A percentile compares a stretch with the other conserved stretches of the same genome.
phyloP scores from a whole-genome alignment of 768 basidiomycete species.

The Rhizopogon salebrosus region DNA sequence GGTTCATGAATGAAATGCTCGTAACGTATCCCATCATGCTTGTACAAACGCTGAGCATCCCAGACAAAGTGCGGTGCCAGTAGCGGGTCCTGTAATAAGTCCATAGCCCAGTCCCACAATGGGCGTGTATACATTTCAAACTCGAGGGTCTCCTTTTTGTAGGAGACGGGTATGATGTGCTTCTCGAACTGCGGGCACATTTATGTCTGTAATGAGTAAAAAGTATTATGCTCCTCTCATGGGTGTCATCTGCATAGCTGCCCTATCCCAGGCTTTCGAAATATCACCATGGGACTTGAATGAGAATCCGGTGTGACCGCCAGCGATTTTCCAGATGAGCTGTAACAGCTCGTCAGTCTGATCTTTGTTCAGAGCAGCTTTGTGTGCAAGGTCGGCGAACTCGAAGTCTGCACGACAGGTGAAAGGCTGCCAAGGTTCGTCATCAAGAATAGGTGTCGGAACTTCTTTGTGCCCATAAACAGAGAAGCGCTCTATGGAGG shows the following conservation, averaged over 20 bases:
- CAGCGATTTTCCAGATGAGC: background rate
- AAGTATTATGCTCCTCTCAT: background rate
- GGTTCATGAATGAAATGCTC: constrained; percentile 30
- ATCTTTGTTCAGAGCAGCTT: constrained; percentile 1
- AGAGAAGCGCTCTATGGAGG: background rate
- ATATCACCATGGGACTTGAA: background rate
- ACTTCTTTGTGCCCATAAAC: constrained; percentile 2
- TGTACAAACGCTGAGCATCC: constrained; percentile 26
- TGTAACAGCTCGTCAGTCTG: constrained; percentile 6
- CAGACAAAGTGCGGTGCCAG: constrained; percentile 19
- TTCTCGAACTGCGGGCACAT: background rate
- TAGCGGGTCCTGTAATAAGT: constrained; percentile 2
- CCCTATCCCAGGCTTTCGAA: background rate
- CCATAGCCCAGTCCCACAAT: constrained; percentile 9
- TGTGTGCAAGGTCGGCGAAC: constrained; percentile 3
- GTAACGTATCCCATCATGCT: constrained; percentile 20
- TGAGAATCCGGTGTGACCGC: background rate
- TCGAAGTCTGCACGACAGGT: constrained; percentile 4
- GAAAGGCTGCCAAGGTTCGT: constrained; percentile 10
- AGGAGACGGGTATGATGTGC: background rate
- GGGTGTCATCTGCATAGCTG: background rate
- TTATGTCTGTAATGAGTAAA: constrained; percentile 3
- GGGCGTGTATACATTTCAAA: background rate
- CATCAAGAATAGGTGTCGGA: constrained; percentile 1
- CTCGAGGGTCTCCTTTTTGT: background rate